A percentile compares a stretch with the other conserved stretches of the same genome.
Conservation (phyloP, 2,329 filamentous ascomycete species). For the Allantophomopsis lycopodina region DNA sequence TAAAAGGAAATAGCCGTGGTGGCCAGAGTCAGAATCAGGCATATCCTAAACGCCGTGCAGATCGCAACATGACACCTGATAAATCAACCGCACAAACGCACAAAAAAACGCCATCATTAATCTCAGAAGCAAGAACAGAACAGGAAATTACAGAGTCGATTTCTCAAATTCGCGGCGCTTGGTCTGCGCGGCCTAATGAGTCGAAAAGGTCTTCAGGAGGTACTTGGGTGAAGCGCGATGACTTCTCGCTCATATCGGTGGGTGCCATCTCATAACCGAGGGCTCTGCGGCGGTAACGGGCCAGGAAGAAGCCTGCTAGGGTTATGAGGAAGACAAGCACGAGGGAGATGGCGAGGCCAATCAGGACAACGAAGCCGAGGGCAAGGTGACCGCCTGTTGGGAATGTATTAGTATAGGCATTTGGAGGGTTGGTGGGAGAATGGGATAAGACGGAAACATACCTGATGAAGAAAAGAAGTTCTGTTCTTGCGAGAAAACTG, state of each 20-base stretch:
- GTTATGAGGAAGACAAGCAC: constrained; percentile 68
- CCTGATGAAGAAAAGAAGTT: constrained; percentile 56
- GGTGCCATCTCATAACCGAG: constrained; percentile 74
- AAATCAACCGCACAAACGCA: neutral
- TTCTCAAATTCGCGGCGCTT: neutral
- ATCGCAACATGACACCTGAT: too few species aligned
- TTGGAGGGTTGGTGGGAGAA: too few species aligned
- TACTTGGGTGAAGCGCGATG: constrained; percentile 42
- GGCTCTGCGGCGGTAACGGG: constrained; percentile 61
- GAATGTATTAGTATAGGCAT: neutral
- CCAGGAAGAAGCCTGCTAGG: constrained; percentile 58
- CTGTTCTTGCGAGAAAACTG: constrained; percentile 70
- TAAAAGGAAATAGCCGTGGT: too few species aligned
- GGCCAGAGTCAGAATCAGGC: too few species aligned
- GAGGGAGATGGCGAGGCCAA: constrained; percentile 66
- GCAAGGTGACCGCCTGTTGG: constrained; percentile 34
- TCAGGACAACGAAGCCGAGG: constrained; percentile 66
- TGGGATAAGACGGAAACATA: constrained; percentile 27
- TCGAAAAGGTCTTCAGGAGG: constrained; percentile 39
- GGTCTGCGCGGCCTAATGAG: constrained; percentile 12
- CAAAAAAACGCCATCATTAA: neutral
- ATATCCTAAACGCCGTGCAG: too few species aligned
- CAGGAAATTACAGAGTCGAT: neutral
- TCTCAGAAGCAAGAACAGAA: neutral
- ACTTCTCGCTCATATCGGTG: constrained; percentile 47